phyloP scores from a whole-genome alignment of 805 yeast species.

The Cyberlindnera galapagoensis region DNA sequence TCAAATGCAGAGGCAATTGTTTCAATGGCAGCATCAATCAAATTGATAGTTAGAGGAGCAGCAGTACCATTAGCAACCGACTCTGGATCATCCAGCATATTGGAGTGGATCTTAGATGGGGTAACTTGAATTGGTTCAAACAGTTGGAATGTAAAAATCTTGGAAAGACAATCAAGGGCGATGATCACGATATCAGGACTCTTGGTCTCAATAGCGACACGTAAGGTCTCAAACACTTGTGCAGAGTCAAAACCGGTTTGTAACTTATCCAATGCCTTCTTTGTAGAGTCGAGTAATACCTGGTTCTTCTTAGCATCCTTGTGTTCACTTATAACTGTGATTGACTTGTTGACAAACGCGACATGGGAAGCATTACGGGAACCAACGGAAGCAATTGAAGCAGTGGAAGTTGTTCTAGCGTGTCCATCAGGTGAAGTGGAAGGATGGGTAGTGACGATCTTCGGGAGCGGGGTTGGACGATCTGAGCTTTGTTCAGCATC shows the following conservation, averaged over 20 bases:
- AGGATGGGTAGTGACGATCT: slow-evolving; percentile 9
- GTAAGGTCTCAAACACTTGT: slow-evolving; percentile 71
- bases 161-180: slow-evolving; percentile 82
- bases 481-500: slow-evolving; percentile 13
- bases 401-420: slow-evolving; percentile 15
- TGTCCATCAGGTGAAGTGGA: slow-evolving; percentile 12
- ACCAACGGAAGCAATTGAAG: slow-evolving; percentile 14
- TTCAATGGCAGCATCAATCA: slow-evolving; percentile 79
- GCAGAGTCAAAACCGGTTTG: slow-evolving; percentile 35
- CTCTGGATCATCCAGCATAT: slow-evolving; percentile 15
- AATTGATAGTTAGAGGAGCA: slow-evolving; percentile 46
- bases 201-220: slow-evolving; percentile 65
- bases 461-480: slow-evolving; percentile 17
- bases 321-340: slow-evolving; percentile 47
- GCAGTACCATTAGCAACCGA: slow-evolving; percentile 23
- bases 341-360: slow-evolving; percentile 46
- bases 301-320: slow-evolving; percentile 54
- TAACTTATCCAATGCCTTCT: slow-evolving; percentile 25
- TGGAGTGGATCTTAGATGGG: slow-evolving; percentile 31
- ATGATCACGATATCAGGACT: slow-evolving; percentile 58
- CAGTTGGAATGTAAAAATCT: slow-evolving; percentile 79
- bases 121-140: slow-evolving; percentile 54
- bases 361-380: slow-evolving; percentile 27
- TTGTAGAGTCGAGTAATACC: slow-evolving; percentile 27
- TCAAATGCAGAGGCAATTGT: slow-evolving; percentile 81